Percentiles rank a stretch among this genome's conserved stretches.
phyloP scores from a whole-genome alignment of 306 rosid species.

The apple (Malus domestica) region DNA sequence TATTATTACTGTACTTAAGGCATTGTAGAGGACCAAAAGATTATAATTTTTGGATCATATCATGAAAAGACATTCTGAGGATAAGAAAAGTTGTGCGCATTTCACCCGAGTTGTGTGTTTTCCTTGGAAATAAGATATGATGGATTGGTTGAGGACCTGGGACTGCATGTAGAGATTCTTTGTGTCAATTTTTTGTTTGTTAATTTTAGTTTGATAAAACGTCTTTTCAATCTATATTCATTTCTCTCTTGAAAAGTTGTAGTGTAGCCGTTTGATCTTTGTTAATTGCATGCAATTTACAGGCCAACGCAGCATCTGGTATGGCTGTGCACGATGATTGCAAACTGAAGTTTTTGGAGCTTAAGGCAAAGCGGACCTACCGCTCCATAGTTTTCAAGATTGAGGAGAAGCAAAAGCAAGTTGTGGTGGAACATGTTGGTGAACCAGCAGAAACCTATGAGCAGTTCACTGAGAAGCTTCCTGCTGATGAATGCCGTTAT shows the following conservation, averaged over 20 bases:
- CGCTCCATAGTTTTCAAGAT: conserved; percentile 68
- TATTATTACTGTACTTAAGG: background rate
- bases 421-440: conserved; percentile 72
- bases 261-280: background rate
- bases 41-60: background rate
- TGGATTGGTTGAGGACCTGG: background rate
- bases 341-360: conserved; percentile 67
- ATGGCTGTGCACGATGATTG: conserved; percentile 82
- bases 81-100: background rate
- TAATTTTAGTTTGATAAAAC: background rate
- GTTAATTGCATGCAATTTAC: conserved; percentile 10
- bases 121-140: background rate
- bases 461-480: conserved; percentile 64
- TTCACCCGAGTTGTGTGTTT: background rate
- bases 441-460: conserved; percentile 66
- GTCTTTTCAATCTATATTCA: background rate
- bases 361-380: conserved; percentile 69
- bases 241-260: background rate
- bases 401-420: conserved; percentile 86
- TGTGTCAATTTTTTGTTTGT: background rate
- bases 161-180: background rate
- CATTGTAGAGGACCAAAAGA: background rate
- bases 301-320: conserved; percentile 83
- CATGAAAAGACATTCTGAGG: background rate
- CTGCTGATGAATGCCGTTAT: conserved; percentile 74